Conservation (phyloP, 2,329 filamentous ascomycete species). For the Monilinia polystroma region DNA sequence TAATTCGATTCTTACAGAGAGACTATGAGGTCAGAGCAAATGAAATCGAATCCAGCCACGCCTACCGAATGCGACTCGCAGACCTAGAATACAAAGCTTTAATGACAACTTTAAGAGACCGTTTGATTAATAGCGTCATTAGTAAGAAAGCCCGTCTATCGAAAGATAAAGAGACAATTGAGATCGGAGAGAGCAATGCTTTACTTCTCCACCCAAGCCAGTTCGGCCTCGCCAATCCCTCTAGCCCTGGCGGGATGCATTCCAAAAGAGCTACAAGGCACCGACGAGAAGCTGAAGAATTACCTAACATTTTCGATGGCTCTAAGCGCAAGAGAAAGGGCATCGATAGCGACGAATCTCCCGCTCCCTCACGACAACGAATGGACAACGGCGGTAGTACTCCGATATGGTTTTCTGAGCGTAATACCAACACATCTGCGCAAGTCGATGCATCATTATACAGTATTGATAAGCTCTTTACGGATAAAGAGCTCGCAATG, state of each 20-base stretch:
- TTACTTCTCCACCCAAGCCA: slow-evolving; percentile 66
- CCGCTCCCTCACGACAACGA: slow-evolving; percentile 54
- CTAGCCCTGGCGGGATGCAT: slow-evolving; percentile 62
- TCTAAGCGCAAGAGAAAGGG: slow-evolving; percentile 63
- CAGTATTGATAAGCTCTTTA: slow-evolving; percentile 69
- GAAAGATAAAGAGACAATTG: slow-evolving; percentile 66
- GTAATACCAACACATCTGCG: slow-evolving; percentile 48
- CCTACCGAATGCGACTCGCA: slow-evolving; percentile 62
- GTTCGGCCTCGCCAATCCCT: slow-evolving; percentile 63
- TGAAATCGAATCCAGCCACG: slow-evolving; percentile 58
- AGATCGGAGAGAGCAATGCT: slow-evolving; percentile 65
- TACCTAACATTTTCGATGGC: slow-evolving; percentile 53
- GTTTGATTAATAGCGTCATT: slow-evolving; percentile 64
- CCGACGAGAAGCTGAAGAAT: slow-evolving; percentile 59
- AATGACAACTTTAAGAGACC: slow-evolving; percentile 60
- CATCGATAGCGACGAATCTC: slow-evolving; percentile 62
- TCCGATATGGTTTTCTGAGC: slow-evolving; percentile 62
- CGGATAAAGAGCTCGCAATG: slow-evolving; percentile 66
- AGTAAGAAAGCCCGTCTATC: slow-evolving; percentile 63
- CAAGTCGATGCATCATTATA: slow-evolving; percentile 58
- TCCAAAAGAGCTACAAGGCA: slow-evolving; percentile 62
- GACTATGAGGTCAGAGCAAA: slow-evolving; percentile 62
- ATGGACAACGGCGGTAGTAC: slow-evolving; percentile 59
- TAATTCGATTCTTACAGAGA: slow-evolving; percentile 45
- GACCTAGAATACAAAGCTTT: slow-evolving; percentile 60